Percentiles rank a stretch among this genome's conserved stretches.
These are phyloP conservation scores for Neurospora sp. DNA, from an alignment of 495 filamentous ascomycete species.

Conservation along the genomic window DNA sequence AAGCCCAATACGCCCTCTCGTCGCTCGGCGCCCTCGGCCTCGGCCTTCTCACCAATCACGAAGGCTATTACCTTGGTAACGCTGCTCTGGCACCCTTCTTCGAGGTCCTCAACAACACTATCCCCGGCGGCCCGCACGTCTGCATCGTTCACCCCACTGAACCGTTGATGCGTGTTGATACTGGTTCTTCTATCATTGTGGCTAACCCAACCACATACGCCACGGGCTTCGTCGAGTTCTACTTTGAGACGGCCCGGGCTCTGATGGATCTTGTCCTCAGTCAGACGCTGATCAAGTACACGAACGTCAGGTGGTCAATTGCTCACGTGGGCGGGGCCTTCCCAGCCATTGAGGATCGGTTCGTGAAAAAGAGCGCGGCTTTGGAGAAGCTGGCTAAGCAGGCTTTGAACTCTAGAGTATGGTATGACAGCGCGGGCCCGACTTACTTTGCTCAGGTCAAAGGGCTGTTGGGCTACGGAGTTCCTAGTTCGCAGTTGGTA, in stretches of 20 bases:
- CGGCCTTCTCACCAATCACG: constrained; percentile 2
- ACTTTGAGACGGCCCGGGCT: constrained; percentile 4
- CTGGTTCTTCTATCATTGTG: background rate
- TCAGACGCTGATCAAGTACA: constrained; percentile 3
- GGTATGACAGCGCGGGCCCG: constrained; percentile 5
- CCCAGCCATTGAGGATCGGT: constrained; percentile 1
- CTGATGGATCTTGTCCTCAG: constrained; percentile 3
- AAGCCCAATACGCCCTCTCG: constrained; percentile 2
- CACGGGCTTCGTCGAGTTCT: background rate
- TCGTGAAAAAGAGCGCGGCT: background rate
- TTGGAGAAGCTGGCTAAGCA: constrained; percentile 1
- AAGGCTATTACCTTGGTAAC: constrained; percentile 4
- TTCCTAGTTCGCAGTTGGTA: constrained; percentile 2
- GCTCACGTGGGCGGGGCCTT: background rate
- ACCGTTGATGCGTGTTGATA: background rate
- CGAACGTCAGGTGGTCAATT: background rate
- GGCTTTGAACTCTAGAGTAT: constrained; percentile 1
- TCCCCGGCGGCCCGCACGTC: background rate
- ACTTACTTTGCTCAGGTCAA: constrained; percentile 4
- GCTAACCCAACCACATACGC: background rate
- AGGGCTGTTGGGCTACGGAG: background rate
- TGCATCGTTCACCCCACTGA: background rate
- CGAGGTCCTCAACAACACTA: background rate
- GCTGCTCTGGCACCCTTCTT: constrained; percentile 1
- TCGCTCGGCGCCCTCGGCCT: background rate